phyloP scores from a whole-genome alignment of 2,329 filamentous ascomycete genomes.

The Arthrobotrys conoides region DNA sequence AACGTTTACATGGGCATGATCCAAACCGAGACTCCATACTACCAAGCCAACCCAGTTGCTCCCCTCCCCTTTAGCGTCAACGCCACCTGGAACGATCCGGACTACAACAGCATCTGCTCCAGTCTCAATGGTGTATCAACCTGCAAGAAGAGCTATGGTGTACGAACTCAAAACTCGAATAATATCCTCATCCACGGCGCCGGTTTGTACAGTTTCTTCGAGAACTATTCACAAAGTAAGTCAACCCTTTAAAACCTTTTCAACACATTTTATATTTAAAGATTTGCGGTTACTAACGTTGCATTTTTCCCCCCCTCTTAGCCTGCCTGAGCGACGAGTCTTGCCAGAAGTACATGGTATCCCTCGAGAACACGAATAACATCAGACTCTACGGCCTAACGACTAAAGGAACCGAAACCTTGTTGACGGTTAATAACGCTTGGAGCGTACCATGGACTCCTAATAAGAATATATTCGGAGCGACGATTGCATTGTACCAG shows the following conservation, averaged over 20 bases:
- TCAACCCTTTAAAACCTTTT: background rate
- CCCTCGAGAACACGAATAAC: constrained; percentile 39
- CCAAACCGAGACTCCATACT: constrained; percentile 86
- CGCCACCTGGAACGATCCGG: constrained; percentile 58
- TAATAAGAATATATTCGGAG: constrained; percentile 37
- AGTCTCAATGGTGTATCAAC: constrained; percentile 22
- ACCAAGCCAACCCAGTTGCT: constrained; percentile 69
- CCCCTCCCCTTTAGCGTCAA: constrained; percentile 67
- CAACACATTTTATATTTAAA: background rate
- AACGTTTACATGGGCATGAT: constrained; percentile 87
- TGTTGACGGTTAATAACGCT: constrained; percentile 31
- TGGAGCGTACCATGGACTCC: constrained; percentile 36
- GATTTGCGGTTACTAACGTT: constrained; percentile 32
- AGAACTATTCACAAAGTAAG: constrained; percentile 61
- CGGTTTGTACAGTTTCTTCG: constrained; percentile 67
- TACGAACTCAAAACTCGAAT: constrained; percentile 61
- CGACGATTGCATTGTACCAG: constrained; percentile 40
- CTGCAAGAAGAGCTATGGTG: constrained; percentile 65
- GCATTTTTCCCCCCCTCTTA: constrained; percentile 4
- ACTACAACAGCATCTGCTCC: constrained; percentile 37
- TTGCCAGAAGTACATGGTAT: constrained; percentile 55
- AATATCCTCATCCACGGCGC: constrained; percentile 66
- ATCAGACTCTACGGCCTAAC: constrained; percentile 46
- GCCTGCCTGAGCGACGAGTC: constrained; percentile 52
- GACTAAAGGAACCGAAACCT: constrained; percentile 39